Conservation (phyloP, 2,329 filamentous ascomycete species). For the Sporothrix euskadiensis region DNA sequence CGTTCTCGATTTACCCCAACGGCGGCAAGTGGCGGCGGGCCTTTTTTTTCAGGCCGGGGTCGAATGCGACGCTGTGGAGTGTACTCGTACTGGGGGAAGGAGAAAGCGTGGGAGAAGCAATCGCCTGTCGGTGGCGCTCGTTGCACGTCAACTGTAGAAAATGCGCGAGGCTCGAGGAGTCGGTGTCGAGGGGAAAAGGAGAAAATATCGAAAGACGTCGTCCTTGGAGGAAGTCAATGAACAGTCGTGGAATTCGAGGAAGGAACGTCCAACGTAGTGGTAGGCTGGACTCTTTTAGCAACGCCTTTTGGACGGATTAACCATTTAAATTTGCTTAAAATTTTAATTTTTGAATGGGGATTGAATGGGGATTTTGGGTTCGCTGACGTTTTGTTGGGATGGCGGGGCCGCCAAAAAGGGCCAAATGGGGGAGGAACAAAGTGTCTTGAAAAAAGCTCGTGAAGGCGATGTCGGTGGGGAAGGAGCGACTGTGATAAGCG, state of each 20-base stretch:
- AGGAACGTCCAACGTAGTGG: neutral
- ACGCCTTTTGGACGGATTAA: neutral
- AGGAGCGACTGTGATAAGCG: neutral
- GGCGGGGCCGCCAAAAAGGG: conserved; percentile 11
- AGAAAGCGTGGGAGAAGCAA: neutral
- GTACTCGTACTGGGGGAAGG: neutral
- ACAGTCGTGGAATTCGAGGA: neutral
- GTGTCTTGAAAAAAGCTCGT: neutral
- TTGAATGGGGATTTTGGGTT: conserved; percentile 8
- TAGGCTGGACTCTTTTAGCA: conserved; percentile 8
- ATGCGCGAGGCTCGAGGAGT: neutral
- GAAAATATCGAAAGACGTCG: neutral
- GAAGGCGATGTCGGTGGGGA: neutral
- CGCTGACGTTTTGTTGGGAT: conserved; percentile 18
- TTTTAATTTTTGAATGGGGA: conserved; percentile 14
- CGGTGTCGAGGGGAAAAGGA: neutral
- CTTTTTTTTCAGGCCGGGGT: neutral
- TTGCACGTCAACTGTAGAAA: neutral
- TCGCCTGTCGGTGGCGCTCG: neutral
- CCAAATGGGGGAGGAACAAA: conserved; percentile 2
- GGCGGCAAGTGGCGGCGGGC: neutral
- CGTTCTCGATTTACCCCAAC: conserved; percentile 1
- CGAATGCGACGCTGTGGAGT: conserved; percentile 1
- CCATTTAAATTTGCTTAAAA: neutral
- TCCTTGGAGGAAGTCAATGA: neutral